Percentiles rank a stretch among this genome's conserved stretches.
phyloP scores from a whole-genome alignment of 2,329 filamentous ascomycete species.

The Botrytis hyacinthi region DNA sequence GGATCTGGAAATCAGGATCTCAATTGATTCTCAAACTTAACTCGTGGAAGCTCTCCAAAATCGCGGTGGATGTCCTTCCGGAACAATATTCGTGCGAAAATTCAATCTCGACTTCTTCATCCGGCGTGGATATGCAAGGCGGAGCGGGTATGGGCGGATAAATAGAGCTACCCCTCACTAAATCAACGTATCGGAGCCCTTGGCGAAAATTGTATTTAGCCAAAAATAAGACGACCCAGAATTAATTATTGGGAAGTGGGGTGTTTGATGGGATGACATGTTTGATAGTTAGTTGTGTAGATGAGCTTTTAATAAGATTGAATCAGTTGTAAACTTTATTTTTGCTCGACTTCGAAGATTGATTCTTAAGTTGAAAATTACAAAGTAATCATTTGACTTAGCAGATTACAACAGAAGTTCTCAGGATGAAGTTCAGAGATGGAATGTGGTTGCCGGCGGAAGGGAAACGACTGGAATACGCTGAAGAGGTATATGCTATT shows the following conservation, averaged over 20 bases:
- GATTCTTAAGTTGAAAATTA: neutral
- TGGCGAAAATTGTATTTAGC: constrained; percentile 17
- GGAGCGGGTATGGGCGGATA: constrained; percentile 19
- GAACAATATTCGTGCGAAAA: constrained; percentile 21
- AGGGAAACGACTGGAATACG: constrained; percentile 61
- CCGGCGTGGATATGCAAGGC: neutral
- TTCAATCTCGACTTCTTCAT: neutral
- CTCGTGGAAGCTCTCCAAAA: constrained; percentile 15
- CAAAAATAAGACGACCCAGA: neutral
- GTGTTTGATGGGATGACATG: neutral
- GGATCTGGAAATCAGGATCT: neutral
- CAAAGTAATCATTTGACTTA: neutral
- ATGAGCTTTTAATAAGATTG: neutral
- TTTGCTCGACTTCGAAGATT: neutral
- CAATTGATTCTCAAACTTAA: neutral
- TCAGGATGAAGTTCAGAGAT: constrained; percentile 59
- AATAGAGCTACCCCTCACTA: constrained; percentile 16
- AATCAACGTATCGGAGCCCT: constrained; percentile 10
- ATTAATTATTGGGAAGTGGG: constrained; percentile 6
- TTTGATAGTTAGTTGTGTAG: neutral
- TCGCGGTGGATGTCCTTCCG: neutral
- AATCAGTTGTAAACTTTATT: neutral
- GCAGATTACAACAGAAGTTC: neutral
- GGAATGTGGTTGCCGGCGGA: constrained; percentile 66
- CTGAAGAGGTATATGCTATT: constrained; percentile 60